These are phyloP conservation scores for Neonothopanus nambi DNA, from an alignment of 1,284 basidiomycete species.

Conservation along the genomic window DNA sequence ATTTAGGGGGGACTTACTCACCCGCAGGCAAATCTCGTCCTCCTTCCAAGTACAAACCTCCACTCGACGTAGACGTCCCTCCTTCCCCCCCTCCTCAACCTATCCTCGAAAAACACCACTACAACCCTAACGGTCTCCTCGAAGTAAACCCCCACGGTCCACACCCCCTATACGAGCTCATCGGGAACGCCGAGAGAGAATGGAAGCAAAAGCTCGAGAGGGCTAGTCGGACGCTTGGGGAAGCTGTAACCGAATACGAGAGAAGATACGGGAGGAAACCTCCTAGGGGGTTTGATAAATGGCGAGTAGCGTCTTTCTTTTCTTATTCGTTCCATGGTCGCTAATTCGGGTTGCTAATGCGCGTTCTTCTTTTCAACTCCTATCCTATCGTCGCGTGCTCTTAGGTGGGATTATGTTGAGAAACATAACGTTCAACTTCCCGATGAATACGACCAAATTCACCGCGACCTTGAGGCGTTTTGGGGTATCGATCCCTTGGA, in stretches of 20 bases:
- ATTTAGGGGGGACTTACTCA: too few species aligned
- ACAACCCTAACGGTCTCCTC: slow-evolving; percentile 35
- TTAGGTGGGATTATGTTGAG: slow-evolving; percentile 61
- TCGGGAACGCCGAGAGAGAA: slow-evolving; percentile 42
- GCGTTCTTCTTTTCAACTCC: too few species aligned
- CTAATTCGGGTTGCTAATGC: too few species aligned
- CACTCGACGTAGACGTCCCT: too few species aligned
- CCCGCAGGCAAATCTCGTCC: too few species aligned
- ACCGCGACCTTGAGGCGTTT: slow-evolving; percentile 47
- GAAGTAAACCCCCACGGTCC: slow-evolving; percentile 30
- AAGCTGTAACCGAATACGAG: slow-evolving; percentile 58
- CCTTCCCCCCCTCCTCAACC: too few species aligned
- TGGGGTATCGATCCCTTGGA: slow-evolving; percentile 47
- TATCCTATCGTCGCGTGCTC: not conserved
- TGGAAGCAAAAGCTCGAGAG: slow-evolving; percentile 52
- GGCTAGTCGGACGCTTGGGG: slow-evolving; percentile 53
- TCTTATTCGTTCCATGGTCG: too few species aligned
- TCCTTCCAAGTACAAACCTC: too few species aligned
- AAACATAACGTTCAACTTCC: slow-evolving; percentile 54
- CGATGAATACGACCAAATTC: slow-evolving; percentile 59
- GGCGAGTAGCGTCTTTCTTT: slow-evolving; percentile 25
- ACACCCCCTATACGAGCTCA: slow-evolving; percentile 57
- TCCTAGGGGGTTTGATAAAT: slow-evolving; percentile 52
- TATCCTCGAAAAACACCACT: slow-evolving; percentile 20
- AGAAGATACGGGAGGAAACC: slow-evolving; percentile 42